A percentile compares a stretch with the other conserved stretches of the same genome.
phyloP scores from a whole-genome alignment of 2,329 filamentous ascomycete species.

The Ophiosphaerella narmari region DNA sequence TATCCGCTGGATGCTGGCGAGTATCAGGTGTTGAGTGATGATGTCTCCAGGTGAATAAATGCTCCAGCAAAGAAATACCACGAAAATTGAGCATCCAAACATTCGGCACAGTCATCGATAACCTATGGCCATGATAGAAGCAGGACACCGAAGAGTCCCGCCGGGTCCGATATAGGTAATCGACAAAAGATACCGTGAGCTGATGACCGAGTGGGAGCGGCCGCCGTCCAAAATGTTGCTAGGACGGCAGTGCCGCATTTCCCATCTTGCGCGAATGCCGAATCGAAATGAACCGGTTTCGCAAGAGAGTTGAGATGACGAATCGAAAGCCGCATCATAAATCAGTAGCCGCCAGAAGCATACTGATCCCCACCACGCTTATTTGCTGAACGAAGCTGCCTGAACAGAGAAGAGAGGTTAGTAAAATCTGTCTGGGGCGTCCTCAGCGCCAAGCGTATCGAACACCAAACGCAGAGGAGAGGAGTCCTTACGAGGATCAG shows the following conservation, averaged over 20 bases:
- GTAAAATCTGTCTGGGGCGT: slow-evolving; percentile 54
- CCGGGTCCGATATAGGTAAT: slow-evolving; percentile 39
- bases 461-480: slow-evolving; percentile 85
- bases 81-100: slow-evolving; percentile 37
- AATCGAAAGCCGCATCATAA: slow-evolving; percentile 46
- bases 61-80: slow-evolving; percentile 31
- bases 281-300: slow-evolving; percentile 34
- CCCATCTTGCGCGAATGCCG: slow-evolving; percentile 45
- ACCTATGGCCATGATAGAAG: slow-evolving; percentile 30
- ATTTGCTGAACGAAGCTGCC: slow-evolving; percentile 58
- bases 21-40: slow-evolving; percentile 20
- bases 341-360: slow-evolving; percentile 56
- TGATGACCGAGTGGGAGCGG: slow-evolving; percentile 44
- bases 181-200: slow-evolving; percentile 44
- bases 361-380: slow-evolving; percentile 56
- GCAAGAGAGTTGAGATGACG: slow-evolving; percentile 49
- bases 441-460: slow-evolving; percentile 74
- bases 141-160: slow-evolving; percentile 33
- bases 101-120: slow-evolving; percentile 32
- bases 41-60: slow-evolving; percentile 25
- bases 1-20: slow-evolving; percentile 19
- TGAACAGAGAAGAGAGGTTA: slow-evolving; percentile 51
- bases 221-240: slow-evolving; percentile 43
- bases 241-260: slow-evolving; percentile 53
- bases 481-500: slow-evolving; percentile 86